Evolutionary conservation across 148 eudicot species (phyloP).

Genomic region (Bassia scoparia): DNA sequence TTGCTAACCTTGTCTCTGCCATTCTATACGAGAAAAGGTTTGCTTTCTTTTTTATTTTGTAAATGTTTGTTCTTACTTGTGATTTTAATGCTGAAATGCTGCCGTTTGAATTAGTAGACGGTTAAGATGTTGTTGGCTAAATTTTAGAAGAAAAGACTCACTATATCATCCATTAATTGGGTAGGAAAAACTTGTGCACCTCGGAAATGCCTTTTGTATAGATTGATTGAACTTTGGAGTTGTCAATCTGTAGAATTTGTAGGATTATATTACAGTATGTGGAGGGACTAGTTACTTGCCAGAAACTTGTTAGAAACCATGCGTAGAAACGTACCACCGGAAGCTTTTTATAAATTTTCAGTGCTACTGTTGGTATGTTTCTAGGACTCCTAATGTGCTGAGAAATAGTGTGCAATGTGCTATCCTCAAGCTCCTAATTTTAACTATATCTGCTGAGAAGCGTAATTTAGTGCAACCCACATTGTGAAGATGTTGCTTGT

Average conservation of each 20-base stretch:
- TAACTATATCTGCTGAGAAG: not conserved
- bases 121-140: not conserved
- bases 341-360: no score
- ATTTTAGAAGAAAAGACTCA: not conserved
- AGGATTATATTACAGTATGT: not conserved
- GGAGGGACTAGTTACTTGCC: not conserved
- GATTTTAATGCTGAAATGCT: not conserved
- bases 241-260: no score
- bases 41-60: not conserved
- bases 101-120: not conserved
- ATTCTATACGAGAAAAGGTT: constrained; percentile 94
- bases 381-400: not conserved
- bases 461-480: not conserved
- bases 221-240: no score
- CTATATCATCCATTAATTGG: no score
- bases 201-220: not conserved
- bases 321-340: no score
- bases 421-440: not conserved
- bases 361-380: not conserved
- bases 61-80: not conserved
- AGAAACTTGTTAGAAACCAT: no score
- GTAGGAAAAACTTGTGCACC: not conserved
- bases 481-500: not conserved
- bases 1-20: constrained; percentile 96
- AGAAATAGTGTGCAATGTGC: not conserved